phyloP scores from a whole-genome alignment of 176 grass and related monocot genomes.

The Alopecurus myosuroides region DNA sequence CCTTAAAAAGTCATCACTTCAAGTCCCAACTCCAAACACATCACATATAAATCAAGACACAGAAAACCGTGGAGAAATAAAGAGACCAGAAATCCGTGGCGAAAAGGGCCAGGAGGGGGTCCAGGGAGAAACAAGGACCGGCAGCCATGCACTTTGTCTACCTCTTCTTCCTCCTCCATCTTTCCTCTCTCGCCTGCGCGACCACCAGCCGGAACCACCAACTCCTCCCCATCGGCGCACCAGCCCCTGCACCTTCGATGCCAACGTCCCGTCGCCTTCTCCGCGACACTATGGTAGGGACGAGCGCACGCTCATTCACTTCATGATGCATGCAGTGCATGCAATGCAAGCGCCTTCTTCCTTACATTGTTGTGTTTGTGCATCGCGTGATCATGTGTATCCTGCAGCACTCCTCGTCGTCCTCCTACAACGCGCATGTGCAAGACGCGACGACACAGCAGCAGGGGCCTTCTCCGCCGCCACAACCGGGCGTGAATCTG shows the following conservation, averaged over 20 bases:
- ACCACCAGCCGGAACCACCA: conserved; percentile 27
- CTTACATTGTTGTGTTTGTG: not conserved
- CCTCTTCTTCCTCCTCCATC: conserved; percentile 29
- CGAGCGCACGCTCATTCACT: not conserved
- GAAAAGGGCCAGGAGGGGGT: not conserved
- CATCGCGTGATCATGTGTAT: not conserved
- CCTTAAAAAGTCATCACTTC: conserved; percentile 3
- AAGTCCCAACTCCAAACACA: conserved; percentile 4
- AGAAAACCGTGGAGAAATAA: not conserved
- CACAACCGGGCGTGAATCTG: not conserved
- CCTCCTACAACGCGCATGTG: not conserved
- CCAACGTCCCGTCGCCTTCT: not conserved
- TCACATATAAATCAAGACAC: not conserved
- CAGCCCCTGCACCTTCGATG: not conserved
- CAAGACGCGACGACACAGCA: not conserved
- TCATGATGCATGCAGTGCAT: not conserved
- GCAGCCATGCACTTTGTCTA: conserved; percentile 26
- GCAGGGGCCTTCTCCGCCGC: conserved; percentile 1
- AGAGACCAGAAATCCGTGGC: not conserved
- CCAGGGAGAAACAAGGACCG: not conserved
- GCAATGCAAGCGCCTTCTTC: not conserved
- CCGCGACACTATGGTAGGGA: not conserved
- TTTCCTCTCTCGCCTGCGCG: conserved; percentile 3
- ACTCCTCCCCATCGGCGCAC: not conserved
- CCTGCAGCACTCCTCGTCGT: conserved; percentile 5